Evolutionary conservation across 1,284 basidiomycete genomes (phyloP), one percentile per base, ranked within the genome.

Genomic region (Ceratobasidium sp.): DNA sequence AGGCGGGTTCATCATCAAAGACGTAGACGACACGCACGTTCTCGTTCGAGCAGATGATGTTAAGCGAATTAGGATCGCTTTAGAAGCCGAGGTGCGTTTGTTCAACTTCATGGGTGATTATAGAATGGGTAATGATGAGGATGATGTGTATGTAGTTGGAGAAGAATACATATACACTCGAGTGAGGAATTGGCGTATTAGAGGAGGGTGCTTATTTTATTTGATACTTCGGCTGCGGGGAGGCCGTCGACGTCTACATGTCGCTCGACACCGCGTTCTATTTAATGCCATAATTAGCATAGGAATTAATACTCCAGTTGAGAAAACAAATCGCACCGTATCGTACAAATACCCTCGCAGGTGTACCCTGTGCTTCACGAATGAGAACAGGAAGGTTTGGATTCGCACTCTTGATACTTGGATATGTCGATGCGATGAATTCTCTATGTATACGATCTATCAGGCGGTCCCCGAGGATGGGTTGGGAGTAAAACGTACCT

Each of bases 341-440:
- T 83, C 96, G 89, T 62, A 94, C 96, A 87, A 97, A 97, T 59
- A 92, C 92, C 82, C 95, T 88, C 73, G 96, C 94, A 65, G 94
- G 94, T 10, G 95, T 95, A 44, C 94, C 95, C 80, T 87, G 88
- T n/a, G 96, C 96, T 87, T 98, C 95, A 80, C 96, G 89, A 82
- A 98, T 95, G 81, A 98, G 85, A 56, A 98, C 90, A 52, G 96
- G 96, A 44, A 98, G 86, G 85, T 97, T 92, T 59, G 96, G 96
- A 84, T 98, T 96, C 84, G 94, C 88, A 81, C 93, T 88, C 87
- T 98, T 98, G 84, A 98, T 90, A 67, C 88, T 82, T 1, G 94
- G 91, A 85, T 98, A 98, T 77, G 91, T 88, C 38, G 93, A 88
- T 70, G 92, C 86, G 84, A 98, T 91, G 87, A 97, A 98, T 86